A percentile compares a stretch with the other conserved stretches of the same genome.
phyloP scores from a whole-genome alignment of 2,329 filamentous ascomycete genomes.

The Aspergillus tamarii region DNA sequence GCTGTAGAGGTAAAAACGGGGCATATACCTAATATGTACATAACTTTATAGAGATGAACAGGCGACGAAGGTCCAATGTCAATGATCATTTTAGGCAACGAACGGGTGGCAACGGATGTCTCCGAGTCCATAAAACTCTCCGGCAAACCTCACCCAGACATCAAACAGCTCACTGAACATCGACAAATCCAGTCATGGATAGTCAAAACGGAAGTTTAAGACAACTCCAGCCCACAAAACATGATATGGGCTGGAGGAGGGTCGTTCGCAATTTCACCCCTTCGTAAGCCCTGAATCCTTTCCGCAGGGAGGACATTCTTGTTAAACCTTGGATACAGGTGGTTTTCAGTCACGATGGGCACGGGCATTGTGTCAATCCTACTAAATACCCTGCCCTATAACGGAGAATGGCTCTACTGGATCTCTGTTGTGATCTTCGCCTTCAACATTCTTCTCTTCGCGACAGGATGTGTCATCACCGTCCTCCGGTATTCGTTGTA shows the following conservation, averaged over 20 bases:
- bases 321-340: conserved; percentile 28
- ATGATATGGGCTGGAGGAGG: conserved; percentile 41
- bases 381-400: conserved; percentile 42
- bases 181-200: not conserved
- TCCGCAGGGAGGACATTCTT: not conserved
- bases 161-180: not conserved
- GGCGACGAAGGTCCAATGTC: not conserved
- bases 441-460: conserved; percentile 42
- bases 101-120: not conserved
- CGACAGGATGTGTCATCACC: conserved; percentile 50
- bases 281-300: conserved; percentile 38
- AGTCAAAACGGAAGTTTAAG: not conserved
- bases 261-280: conserved; percentile 45
- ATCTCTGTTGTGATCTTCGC: conserved; percentile 41
- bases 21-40: too few relatives aligned
- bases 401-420: conserved; percentile 43
- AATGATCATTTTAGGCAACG: not conserved
- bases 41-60: not conserved
- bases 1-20: not conserved
- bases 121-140: not conserved
- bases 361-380: conserved; percentile 47
- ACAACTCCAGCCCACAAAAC: conserved; percentile 28
- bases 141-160: not conserved
- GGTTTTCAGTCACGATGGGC: conserved; percentile 48
- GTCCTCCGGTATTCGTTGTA: conserved; percentile 66